Evolutionary conservation across 257 asterid genomes (phyloP).

Genomic region (Solanum megistacrolobum): DNA sequence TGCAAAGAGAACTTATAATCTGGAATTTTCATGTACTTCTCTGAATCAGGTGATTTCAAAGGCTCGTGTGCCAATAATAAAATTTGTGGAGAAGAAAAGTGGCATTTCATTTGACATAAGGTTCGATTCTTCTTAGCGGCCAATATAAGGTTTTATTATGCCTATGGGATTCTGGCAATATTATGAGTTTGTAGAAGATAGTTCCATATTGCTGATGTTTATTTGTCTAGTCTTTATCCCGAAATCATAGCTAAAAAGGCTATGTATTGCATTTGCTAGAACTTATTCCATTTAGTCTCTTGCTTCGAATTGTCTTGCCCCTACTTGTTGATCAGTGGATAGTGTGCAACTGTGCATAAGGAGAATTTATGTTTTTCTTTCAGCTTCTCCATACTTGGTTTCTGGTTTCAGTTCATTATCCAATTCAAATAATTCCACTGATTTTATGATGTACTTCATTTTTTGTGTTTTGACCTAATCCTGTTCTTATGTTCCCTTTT

Average conservation of each 20-base stretch:
- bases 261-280: neutral
- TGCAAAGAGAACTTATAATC: neutral
- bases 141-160: conserved; percentile 24
- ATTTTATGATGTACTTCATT: neutral
- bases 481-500: neutral
- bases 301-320: neutral
- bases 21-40: neutral
- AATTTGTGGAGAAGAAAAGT: conserved; percentile 90
- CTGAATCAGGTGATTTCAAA: conserved; percentile 70
- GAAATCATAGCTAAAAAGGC: neutral
- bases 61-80: conserved; percentile 94
- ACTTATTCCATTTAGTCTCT: neutral
- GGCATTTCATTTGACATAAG: conserved; percentile 71
- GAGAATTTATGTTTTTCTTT: neutral
- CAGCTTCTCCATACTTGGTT: neutral
- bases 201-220: neutral
- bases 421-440: neutral
- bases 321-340: neutral
- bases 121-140: neutral
- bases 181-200: neutral
- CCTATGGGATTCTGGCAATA: neutral
- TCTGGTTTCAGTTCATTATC: neutral
- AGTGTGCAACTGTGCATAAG: neutral
- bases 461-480: neutral
- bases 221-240: neutral